Evolutionary conservation across 441 rosid genomes (phyloP), one percentile per base, ranked within the genome.

Genomic region (Brassica balearica): DNA sequence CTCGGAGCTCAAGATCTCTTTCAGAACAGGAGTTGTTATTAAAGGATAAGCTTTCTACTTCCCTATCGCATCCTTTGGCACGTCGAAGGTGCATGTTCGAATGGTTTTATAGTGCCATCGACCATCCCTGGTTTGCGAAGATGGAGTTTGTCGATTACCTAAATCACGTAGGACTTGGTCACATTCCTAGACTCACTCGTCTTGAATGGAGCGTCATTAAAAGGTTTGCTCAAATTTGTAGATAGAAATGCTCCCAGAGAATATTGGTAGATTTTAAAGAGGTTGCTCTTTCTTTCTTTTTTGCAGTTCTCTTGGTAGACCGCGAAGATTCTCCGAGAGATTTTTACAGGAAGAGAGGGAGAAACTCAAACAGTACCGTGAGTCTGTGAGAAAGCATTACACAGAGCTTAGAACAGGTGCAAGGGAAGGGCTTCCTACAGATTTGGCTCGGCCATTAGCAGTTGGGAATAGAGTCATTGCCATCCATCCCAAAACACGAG

Each of bases 121-220:
- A 96, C 85, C 91, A 89, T 75, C 95, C 97, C 66, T 95, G 99
- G 99, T 95, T 95, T 88, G 93, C 97, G 41, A 91, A 91, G 77
- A 87, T 86, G 84, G 99, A 93, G 89, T 95, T 95, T 83, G 91
- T 91, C n/a, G 98, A 92, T 75, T 95, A 95, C 83, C 81, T 95
- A 79, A 88, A 90, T 84, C 99, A 95, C 82, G 99, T 92, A 36
- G 95, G 98, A 19, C 96, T 95, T 73, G 97, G 95, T 60, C 95
- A 92, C 85, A 90, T 95, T 83, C 95, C 96, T 64, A 87, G 93
- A 77, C 89, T 95, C 79, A 90, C 98, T 69, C 98, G 89, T 70
- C 90, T 95, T 67, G 99, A 93, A 82, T 92, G 98, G 99, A 93
- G 97, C 77, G 99, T 95, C 82, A 90, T 95, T 84, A 88, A 94